These are phyloP conservation scores for Penicillium sp. DNA, from an alignment of 2,329 filamentous ascomycete species.

Conservation along the genomic window DNA sequence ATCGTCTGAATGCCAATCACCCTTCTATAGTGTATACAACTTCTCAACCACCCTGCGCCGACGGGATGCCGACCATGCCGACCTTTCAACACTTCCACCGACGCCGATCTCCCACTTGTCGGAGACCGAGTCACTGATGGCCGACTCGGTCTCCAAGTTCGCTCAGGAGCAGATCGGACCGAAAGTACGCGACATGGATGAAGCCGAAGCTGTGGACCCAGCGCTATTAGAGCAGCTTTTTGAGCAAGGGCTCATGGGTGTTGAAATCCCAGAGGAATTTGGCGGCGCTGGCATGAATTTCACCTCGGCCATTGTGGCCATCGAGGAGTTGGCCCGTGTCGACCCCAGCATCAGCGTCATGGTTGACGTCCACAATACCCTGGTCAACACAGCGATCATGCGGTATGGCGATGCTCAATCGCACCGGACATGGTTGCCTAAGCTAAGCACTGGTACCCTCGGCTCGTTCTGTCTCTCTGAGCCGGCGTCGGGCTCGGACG, in stretches of 20 bases:
- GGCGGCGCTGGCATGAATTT: constrained; percentile 99
- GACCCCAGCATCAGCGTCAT: constrained; percentile 93
- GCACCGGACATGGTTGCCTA: constrained; percentile 84
- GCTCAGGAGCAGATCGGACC: constrained; percentile 82
- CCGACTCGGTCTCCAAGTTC: constrained; percentile 84
- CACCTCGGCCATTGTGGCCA: constrained; percentile 88
- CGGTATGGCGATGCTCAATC: constrained; percentile 72
- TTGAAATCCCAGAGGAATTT: constrained; percentile 96
- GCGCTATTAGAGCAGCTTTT: constrained; percentile 85
- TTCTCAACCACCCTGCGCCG: constrained; percentile 57
- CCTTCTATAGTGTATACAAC: constrained; percentile 41
- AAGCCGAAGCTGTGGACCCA: constrained; percentile 89
- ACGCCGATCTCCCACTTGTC: constrained; percentile 91
- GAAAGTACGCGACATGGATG: constrained; percentile 94
- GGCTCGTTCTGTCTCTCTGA: constrained; percentile 89
- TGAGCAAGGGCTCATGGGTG: constrained; percentile 93
- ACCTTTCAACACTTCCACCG: constrained; percentile 73
- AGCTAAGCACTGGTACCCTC: constrained; percentile 81
- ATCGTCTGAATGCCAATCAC: background rate
- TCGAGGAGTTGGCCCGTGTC: constrained; percentile 89
- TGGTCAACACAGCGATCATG: constrained; percentile 88
- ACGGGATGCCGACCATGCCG: constrained; percentile 53
- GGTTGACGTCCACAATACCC: constrained; percentile 95
- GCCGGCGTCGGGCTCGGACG: constrained; percentile 87
- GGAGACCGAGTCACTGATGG: constrained; percentile 83